Conservation (phyloP, 768 basidiomycete genomes). For the Fistulinella prunicolor region DNA sequence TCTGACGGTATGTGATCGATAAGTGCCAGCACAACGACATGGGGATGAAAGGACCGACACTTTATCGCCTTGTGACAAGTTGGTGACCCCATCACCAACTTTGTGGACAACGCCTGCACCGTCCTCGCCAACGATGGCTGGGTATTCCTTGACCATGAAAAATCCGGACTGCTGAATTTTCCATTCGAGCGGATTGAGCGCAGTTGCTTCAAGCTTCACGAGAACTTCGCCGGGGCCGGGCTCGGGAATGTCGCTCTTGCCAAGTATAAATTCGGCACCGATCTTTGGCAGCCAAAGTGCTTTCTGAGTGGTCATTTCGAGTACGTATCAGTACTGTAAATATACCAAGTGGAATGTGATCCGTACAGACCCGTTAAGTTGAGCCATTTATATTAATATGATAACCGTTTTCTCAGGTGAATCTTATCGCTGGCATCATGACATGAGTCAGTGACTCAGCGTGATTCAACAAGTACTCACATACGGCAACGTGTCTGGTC, state of each 20-base stretch:
- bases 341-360: too few relatives aligned
- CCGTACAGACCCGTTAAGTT: too few relatives aligned
- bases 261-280: constrained; percentile 9
- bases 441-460: too few relatives aligned
- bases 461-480: too few relatives aligned
- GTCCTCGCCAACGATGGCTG: constrained; percentile 36
- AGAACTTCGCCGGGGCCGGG: constrained; percentile 44
- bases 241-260: constrained; percentile 23
- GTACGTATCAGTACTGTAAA: background rate
- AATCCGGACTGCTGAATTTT: constrained; percentile 8
- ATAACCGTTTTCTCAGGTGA: too few relatives aligned
- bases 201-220: constrained; percentile 38
- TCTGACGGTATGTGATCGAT: background rate
- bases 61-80: constrained; percentile 34
- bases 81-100: constrained; percentile 36
- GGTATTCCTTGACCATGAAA: constrained; percentile 32
- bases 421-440: too few relatives aligned
- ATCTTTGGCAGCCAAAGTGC: constrained; percentile 17
- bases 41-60: constrained; percentile 1
- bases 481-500: too few relatives aligned
- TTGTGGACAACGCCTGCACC: constrained; percentile 37
- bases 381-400: too few relatives aligned
- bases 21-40: background rate
- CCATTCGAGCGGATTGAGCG: constrained; percentile 45
- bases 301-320: constrained; percentile 10